Evolutionary conservation across 2,329 filamentous ascomycete genomes (phyloP), one percentile per base, ranked within the genome.

Genomic region (Penicillium capsulatum): DNA sequence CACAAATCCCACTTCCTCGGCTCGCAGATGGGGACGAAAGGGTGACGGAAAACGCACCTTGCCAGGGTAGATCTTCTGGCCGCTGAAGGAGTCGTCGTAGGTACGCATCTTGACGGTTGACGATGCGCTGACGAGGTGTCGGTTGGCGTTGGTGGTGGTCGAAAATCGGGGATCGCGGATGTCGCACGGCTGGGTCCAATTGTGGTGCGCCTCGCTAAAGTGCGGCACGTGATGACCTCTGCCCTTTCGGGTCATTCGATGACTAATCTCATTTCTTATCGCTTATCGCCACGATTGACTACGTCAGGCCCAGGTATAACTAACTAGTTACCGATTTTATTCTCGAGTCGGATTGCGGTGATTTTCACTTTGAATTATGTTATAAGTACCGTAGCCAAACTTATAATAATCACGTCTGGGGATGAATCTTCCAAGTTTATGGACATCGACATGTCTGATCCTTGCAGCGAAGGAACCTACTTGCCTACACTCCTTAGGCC

Each of bases 41-140:
- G 47, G 19, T 22, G 44, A 45, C 39, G 48, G 44, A 50, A 42
- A 43, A 69, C 77, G 69, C 76, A 85, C 82, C 82, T 85, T 85
- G 72, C 82, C 82, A 66, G 82, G 82, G 77, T 85, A 86, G 74
- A 86, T 85, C 76, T 83, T 85, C 73, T 80, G 74, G 65, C 81
- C 82, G 72, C 78, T 82, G 79, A 86, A 86, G 64, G 79, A 77
- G 68, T 86, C 82, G 75, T 86, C 82, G 81, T 84, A 86, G 72
- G 80, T 83, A 76, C 80, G 77, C 80, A 83, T 83, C 67, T 75
- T 81, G 75, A 70, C 70, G 70, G 69, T 65, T 64, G 59, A 55
- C 57, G 65, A 67, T 69, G 67, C 66, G 66, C 61, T 62, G 61
- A 62, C 63, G 64, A 58, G 54, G 59, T 61, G 60, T 63, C 60